phyloP scores from a whole-genome alignment of 179 eudicot species.

The Silene noctiflora region DNA sequence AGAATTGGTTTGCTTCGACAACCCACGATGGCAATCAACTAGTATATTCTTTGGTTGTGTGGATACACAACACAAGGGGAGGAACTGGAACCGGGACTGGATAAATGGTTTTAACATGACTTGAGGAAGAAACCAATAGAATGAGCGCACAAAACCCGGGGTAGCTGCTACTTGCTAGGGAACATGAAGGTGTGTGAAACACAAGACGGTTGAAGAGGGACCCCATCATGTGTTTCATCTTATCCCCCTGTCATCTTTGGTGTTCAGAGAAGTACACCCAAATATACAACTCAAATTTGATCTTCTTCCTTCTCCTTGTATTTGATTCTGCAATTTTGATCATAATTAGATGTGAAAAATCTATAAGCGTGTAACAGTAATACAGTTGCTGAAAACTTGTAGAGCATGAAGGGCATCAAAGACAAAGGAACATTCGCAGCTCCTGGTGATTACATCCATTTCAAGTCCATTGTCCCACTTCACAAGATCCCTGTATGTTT shows the following conservation, averaged over 20 bases:
- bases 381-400: not conserved
- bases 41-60: too few relatives aligned
- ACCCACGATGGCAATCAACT: too few relatives aligned
- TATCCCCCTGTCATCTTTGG: not conserved
- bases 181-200: not conserved
- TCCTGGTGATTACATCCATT: conserved; percentile 92
- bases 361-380: not conserved
- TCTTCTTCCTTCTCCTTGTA: too few relatives aligned
- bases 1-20: too few relatives aligned
- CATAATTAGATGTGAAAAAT: not conserved
- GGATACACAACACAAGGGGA: too few relatives aligned
- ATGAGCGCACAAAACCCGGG: too few relatives aligned
- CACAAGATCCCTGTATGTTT: conserved; percentile 87
- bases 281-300: not conserved
- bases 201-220: not conserved
- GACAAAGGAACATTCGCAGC: conserved; percentile 50
- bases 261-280: not conserved
- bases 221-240: conserved; percentile 3
- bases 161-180: too few relatives aligned
- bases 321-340: too few relatives aligned
- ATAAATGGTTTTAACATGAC: too few relatives aligned
- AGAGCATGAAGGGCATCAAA: conserved; percentile 63
- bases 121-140: too few relatives aligned
- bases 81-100: too few relatives aligned
- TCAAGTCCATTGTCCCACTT: conserved; percentile 96